Evolutionary conservation across 1,284 basidiomycete genomes (phyloP).

Genomic region (Filobasidium uniguttulatum): DNA sequence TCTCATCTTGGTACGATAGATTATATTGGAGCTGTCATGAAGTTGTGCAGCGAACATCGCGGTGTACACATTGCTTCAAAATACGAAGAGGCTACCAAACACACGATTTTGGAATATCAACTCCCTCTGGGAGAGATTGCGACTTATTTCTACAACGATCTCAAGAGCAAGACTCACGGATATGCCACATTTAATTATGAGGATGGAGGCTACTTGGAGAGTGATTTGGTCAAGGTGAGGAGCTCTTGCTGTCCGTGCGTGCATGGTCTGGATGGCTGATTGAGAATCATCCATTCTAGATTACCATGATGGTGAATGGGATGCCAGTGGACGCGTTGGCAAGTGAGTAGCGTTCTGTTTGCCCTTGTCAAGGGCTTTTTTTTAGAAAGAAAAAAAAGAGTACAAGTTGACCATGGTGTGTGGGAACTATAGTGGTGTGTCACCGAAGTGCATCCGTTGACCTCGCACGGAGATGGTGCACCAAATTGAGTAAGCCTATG

Average conservation of each 20-base stretch:
- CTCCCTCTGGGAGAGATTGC: constrained; percentile 79
- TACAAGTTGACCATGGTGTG: too few species aligned
- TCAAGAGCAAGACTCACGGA: constrained; percentile 70
- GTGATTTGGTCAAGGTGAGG: constrained; percentile 63
- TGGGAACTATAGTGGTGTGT: constrained; percentile 66
- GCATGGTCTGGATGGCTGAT: background rate
- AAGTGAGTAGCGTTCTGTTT: constrained; percentile 16
- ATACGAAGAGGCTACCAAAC: constrained; percentile 50
- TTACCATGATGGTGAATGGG: constrained; percentile 73
- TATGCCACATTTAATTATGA: constrained; percentile 93
- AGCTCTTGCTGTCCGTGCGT: background rate
- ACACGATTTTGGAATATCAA: constrained; percentile 63
- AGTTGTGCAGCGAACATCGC: constrained; percentile 59
- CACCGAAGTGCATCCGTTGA: constrained; percentile 53
- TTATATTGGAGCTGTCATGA: constrained; percentile 83
- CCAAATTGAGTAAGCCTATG: constrained; percentile 59
- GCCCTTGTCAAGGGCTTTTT: background rate
- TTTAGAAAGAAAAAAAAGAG: too few species aligned
- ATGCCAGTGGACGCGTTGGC: constrained; percentile 85
- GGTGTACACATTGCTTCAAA: constrained; percentile 64
- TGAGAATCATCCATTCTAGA: background rate
- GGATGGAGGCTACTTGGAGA: constrained; percentile 68
- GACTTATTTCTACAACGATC: constrained; percentile 79
- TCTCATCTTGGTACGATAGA: constrained; percentile 37
- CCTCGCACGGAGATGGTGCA: constrained; percentile 68